Evolutionary conservation across 345 rosid species (phyloP).

Genomic region (Gossypium rotundifolium): DNA sequence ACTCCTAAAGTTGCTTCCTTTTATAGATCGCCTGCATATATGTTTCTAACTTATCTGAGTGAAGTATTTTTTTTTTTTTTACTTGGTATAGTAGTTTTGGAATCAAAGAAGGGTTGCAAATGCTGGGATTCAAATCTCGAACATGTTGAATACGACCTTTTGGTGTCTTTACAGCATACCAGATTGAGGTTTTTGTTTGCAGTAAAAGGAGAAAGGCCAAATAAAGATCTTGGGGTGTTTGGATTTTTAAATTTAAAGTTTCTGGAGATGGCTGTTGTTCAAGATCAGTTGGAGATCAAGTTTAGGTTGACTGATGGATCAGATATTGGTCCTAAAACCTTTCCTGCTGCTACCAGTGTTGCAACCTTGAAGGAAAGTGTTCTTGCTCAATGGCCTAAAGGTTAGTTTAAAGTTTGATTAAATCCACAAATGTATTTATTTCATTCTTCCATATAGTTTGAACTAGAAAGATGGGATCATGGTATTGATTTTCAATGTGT

Average conservation of each 20-base stretch:
- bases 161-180: constrained; percentile 10
- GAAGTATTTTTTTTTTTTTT: not conserved
- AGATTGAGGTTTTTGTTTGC: constrained; percentile 16
- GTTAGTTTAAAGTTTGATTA: constrained; percentile 31
- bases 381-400: constrained; percentile 96
- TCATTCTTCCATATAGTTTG: not conserved
- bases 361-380: constrained; percentile 84
- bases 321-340: constrained; percentile 88
- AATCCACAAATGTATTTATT: not conserved
- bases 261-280: constrained; percentile 62
- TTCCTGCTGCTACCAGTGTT: constrained; percentile 83
- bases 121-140: not conserved
- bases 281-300: constrained; percentile 86
- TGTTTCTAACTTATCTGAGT: not conserved
- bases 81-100: not conserved
- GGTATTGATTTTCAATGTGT: not conserved
- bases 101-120: not conserved
- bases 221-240: constrained; percentile 21
- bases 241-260: constrained; percentile 15
- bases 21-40: constrained; percentile 1
- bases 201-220: constrained; percentile 15
- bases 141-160: not conserved
- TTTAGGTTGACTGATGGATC: constrained; percentile 89
- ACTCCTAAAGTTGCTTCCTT: constrained; percentile 10
- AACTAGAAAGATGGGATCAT: not conserved